Percentiles rank a stretch among this genome's conserved stretches.
Conservation (phyloP, 2,329 filamentous ascomycete genomes). For the Monosporascus sp. region DNA sequence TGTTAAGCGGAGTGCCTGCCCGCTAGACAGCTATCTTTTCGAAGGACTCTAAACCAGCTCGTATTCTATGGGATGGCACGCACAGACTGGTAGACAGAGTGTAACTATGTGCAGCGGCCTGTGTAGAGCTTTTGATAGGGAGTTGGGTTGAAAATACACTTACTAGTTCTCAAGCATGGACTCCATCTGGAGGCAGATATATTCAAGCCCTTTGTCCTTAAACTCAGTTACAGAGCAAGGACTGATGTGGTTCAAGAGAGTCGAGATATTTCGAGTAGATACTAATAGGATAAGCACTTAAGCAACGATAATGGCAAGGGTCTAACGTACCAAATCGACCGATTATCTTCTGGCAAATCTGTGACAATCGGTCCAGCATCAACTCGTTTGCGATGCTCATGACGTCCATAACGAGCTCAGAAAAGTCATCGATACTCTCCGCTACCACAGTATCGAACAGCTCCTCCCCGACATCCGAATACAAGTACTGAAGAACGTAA, state of each 20-base stretch:
- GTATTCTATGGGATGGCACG: too few relatives aligned
- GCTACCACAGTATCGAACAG: constrained; percentile 74
- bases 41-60: background rate
- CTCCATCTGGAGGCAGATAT: constrained; percentile 87
- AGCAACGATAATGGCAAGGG: constrained; percentile 4
- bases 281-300: constrained; percentile 36
- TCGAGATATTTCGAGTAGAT: constrained; percentile 79
- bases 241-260: constrained; percentile 78
- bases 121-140: too few relatives aligned
- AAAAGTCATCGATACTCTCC: constrained; percentile 71
- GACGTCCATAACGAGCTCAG: constrained; percentile 86
- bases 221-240: constrained; percentile 79
- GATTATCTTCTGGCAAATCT: constrained; percentile 81
- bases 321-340: constrained; percentile 55
- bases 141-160: constrained; percentile 6
- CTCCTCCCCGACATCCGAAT: constrained; percentile 73
- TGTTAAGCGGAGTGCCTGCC: too few relatives aligned
- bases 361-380: constrained; percentile 86
- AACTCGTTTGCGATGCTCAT: constrained; percentile 87
- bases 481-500: constrained; percentile 75
- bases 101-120: too few relatives aligned
- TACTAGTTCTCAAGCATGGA: constrained; percentile 81
- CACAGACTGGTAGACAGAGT: too few relatives aligned
- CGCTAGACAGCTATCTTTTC: background rate
- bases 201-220: constrained; percentile 83